These are phyloP conservation scores for Wickerhamiella nectarea DNA, from an alignment of 805 yeast genomes.

Conservation along the genomic window DNA sequence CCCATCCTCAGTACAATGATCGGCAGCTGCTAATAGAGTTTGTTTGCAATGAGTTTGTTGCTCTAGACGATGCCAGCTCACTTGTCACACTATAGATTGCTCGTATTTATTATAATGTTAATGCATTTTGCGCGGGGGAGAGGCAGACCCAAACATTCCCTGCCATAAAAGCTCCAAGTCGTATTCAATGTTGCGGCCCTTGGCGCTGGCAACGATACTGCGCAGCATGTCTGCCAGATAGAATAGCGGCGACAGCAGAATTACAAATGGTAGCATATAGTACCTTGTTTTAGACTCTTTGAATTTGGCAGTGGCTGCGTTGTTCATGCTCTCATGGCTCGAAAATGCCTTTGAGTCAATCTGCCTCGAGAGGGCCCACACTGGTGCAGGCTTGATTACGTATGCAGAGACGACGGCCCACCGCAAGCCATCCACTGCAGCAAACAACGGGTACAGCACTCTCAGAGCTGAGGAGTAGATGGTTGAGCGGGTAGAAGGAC, in stretches of 20 bases:
- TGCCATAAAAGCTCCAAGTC: slow-evolving; percentile 2
- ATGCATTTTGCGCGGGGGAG: too few species aligned
- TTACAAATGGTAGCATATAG: slow-evolving; percentile 1
- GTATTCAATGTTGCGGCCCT: background rate
- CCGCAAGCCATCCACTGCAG: slow-evolving; percentile 6
- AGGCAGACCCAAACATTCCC: slow-evolving; percentile 1
- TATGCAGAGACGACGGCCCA: slow-evolving; percentile 6
- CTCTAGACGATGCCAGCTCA: slow-evolving; percentile 19
- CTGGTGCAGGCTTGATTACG: slow-evolving; percentile 5
- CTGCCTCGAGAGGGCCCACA: slow-evolving; percentile 4
- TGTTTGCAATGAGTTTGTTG: slow-evolving; percentile 22
- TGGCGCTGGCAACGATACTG: background rate
- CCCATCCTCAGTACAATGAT: slow-evolving; percentile 52
- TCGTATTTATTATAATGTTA: background rate
- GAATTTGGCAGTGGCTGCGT: background rate
- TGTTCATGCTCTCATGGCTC: background rate
- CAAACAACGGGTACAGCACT: background rate
- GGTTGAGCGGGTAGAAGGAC: slow-evolving; percentile 3
- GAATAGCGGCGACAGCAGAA: slow-evolving; percentile 5
- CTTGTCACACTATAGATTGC: slow-evolving; percentile 14
- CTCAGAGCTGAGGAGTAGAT: background rate
- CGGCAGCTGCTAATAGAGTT: slow-evolving; percentile 44
- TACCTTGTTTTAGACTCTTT: background rate
- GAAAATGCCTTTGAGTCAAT: slow-evolving; percentile 1
- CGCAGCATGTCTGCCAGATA: slow-evolving; percentile 8